Evolutionary conservation across 306 rosid species (phyloP).

Genomic region (Gillenia trifoliata): DNA sequence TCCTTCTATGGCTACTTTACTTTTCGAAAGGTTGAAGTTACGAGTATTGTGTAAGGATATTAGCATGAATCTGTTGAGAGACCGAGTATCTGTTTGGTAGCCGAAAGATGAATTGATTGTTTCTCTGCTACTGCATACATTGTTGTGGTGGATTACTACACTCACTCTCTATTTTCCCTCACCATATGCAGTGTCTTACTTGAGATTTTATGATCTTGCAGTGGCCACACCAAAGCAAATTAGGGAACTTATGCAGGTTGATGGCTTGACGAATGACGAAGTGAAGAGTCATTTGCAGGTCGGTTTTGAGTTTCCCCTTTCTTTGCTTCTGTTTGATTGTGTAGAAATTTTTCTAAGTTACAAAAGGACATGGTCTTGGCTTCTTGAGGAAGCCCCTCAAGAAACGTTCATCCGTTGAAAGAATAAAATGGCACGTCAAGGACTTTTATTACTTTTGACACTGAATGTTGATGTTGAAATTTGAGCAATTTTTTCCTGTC

Average conservation of each 20-base stretch:
- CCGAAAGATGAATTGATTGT: constrained; percentile 2
- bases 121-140: background rate
- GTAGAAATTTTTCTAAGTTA: background rate
- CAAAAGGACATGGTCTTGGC: background rate
- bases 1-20: background rate
- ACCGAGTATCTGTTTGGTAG: constrained; percentile 9
- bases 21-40: constrained; percentile 18
- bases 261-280: constrained; percentile 96
- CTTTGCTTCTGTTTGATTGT: constrained; percentile 5
- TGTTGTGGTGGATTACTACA: constrained; percentile 8
- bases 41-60: constrained; percentile 20
- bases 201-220: constrained; percentile 27
- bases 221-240: constrained; percentile 98
- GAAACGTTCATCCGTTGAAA: background rate
- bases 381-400: background rate
- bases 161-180: background rate
- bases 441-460: constrained; percentile 14
- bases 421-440: background rate
- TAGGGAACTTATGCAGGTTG: constrained; percentile 96
- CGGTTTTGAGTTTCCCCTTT: constrained; percentile 19
- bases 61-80: constrained; percentile 9
- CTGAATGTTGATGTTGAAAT: constrained; percentile 11
- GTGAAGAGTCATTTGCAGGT: constrained; percentile 99
- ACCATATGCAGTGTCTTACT: constrained; percentile 24
- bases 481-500: constrained; percentile 10